Conservation (phyloP, 805 yeast genomes). For the Wickerhamomyces xylosicus region DNA sequence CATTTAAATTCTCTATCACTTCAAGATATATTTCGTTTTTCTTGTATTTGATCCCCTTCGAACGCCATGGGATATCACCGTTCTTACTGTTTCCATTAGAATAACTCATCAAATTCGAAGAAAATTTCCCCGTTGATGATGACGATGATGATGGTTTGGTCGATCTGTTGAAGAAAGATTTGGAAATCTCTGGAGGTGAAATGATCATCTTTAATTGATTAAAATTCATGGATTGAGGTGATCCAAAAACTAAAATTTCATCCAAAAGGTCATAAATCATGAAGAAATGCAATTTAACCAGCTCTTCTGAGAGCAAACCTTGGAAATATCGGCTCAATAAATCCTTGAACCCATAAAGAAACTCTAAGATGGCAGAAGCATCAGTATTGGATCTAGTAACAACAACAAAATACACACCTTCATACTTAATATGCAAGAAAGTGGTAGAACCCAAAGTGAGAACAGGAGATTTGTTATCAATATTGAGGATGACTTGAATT, state of each 20-base stretch:
- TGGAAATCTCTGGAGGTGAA: slow-evolving; percentile 13
- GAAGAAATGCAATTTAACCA: slow-evolving; percentile 56
- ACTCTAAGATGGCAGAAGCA: slow-evolving; percentile 72
- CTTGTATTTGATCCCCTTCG: slow-evolving; percentile 60
- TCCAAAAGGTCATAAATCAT: slow-evolving; percentile 69
- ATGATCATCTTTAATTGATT: slow-evolving; percentile 28
- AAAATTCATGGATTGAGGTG: slow-evolving; percentile 56
- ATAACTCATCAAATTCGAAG: not conserved
- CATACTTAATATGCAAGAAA: slow-evolving; percentile 62
- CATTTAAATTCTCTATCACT: slow-evolving; percentile 65
- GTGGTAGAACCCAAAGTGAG: slow-evolving; percentile 89
- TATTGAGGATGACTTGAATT: slow-evolving; percentile 76
- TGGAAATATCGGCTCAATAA: slow-evolving; percentile 36
- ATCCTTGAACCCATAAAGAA: slow-evolving; percentile 50
- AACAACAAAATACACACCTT: slow-evolving; percentile 69
- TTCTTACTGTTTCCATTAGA: not conserved
- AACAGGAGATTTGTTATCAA: slow-evolving; percentile 52
- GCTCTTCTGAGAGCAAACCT: slow-evolving; percentile 26
- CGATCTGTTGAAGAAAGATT: not conserved
- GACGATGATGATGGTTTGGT: not conserved
- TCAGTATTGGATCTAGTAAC: slow-evolving; percentile 87
- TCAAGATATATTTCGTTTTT: slow-evolving; percentile 73
- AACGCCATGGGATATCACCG: slow-evolving; percentile 50
- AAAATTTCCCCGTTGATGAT: not conserved
- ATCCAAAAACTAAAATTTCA: slow-evolving; percentile 69